Evolutionary conservation across 306 rosid species (phyloP).

Genomic region (Castanea mollissima): DNA sequence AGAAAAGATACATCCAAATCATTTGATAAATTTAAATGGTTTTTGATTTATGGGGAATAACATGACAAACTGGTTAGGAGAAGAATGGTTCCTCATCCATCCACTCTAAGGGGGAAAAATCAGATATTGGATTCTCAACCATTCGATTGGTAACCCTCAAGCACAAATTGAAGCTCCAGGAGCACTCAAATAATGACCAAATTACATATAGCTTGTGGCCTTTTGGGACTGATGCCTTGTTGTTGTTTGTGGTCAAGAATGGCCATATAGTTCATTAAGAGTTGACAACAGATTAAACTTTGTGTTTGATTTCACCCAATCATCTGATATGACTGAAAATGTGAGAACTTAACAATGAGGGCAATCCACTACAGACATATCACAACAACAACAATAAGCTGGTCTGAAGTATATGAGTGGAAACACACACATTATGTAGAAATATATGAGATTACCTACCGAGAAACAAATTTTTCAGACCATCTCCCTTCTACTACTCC

Average conservation of each 20-base stretch:
- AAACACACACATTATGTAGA: conserved; percentile 9
- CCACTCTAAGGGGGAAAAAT: not conserved
- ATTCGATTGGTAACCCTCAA: not conserved
- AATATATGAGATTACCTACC: conserved; percentile 52
- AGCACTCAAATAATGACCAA: not conserved
- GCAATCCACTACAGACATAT: not conserved
- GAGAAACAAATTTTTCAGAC: conserved; percentile 89
- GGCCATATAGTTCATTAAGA: not conserved
- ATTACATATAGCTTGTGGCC: not conserved
- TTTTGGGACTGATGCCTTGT: too few species aligned
- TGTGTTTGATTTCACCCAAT: not conserved
- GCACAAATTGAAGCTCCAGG: not conserved
- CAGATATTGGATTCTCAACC: not conserved
- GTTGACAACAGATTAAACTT: not conserved
- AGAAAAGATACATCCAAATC: not conserved
- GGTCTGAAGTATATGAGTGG: not conserved
- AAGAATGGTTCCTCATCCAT: not conserved
- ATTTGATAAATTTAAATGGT: not conserved
- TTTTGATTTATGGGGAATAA: not conserved
- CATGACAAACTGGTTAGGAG: not conserved
- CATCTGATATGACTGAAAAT: not conserved
- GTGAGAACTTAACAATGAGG: not conserved
- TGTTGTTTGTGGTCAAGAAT: not conserved
- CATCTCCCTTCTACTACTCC: conserved; percentile 85
- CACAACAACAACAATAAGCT: not conserved